Percentiles rank a stretch among this genome's conserved stretches.
Evolutionary conservation across 2,329 filamentous ascomycete species (phyloP).

Genomic region (Aspergillus versicolor): DNA sequence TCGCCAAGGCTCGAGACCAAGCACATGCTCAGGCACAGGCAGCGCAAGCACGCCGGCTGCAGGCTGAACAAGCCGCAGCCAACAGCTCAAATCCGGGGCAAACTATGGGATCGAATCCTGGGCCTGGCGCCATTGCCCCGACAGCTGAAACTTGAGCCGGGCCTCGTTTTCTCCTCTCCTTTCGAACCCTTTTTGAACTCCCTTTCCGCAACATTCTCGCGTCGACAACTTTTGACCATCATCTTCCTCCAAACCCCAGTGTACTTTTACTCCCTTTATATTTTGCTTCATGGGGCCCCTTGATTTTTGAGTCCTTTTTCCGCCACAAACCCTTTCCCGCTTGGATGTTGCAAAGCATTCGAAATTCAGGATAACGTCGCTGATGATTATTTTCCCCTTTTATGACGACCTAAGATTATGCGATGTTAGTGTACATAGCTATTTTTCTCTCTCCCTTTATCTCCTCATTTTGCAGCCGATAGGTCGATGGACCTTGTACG

Average conservation of each 20-base stretch:
- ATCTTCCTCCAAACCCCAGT: conserved; percentile 18
- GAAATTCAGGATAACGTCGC: conserved; percentile 22
- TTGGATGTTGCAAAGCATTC: conserved; percentile 17
- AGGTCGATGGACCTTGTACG: conserved; percentile 33
- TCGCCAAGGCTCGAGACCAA: conserved; percentile 43
- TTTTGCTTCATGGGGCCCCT: conserved; percentile 8
- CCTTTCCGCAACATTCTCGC: conserved; percentile 16
- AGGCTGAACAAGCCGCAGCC: conserved; percentile 32
- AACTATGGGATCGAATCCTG: conserved; percentile 32
- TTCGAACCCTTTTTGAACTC: conserved; percentile 11
- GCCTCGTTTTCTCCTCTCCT: conserved; percentile 20
- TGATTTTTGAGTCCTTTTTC: conserved; percentile 4
- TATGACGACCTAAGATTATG: conserved; percentile 28
- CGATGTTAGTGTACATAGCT: conserved; percentile 40
- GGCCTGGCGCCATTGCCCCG: conserved; percentile 28
- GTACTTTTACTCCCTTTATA: conserved; percentile 29
- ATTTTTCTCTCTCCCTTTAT: conserved; percentile 20
- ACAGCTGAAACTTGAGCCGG: conserved; percentile 31
- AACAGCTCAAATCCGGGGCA: conserved; percentile 25
- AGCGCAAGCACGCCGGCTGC: conserved; percentile 40
- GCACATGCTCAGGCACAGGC: conserved; percentile 43
- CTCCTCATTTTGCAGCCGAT: conserved; percentile 14
- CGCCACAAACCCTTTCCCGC: conserved; percentile 8
- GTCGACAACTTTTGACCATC: conserved; percentile 22
- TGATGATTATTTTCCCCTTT: conserved; percentile 15